phyloP scores from a whole-genome alignment of 768 basidiomycete genomes.

The Leccinum aurantiacum region DNA sequence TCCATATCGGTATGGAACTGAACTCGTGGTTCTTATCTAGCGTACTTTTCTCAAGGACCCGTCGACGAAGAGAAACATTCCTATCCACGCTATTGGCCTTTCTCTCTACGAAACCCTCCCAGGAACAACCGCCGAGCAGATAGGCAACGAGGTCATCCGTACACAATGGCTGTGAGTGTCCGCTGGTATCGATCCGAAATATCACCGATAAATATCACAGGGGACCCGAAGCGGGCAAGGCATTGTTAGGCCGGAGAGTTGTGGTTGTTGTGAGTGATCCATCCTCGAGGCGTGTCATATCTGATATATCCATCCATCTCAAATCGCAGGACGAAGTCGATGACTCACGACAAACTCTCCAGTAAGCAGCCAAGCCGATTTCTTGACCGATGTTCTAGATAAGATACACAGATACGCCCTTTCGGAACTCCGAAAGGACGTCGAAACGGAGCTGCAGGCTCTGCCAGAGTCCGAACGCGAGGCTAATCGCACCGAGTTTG shows the following conservation, averaged over 20 bases:
- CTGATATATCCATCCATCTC: slow-evolving; percentile 8
- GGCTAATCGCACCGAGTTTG: slow-evolving; percentile 78
- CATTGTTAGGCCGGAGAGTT: slow-evolving; percentile 75
- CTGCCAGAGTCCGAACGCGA: slow-evolving; percentile 75
- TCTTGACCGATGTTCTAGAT: slow-evolving; percentile 3
- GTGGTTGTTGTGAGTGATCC: slow-evolving; percentile 71
- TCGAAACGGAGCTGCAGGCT: slow-evolving; percentile 63
- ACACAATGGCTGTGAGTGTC: slow-evolving; percentile 91
- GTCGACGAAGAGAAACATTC: slow-evolving; percentile 71
- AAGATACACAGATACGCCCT: slow-evolving; percentile 71
- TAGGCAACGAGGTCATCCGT: slow-evolving; percentile 83
- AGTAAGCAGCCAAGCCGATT: slow-evolving; percentile 47
- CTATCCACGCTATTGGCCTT: slow-evolving; percentile 95
- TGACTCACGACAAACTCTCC: slow-evolving; percentile 84
- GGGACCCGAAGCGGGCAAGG: slow-evolving; percentile 63
- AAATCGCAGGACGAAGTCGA: slow-evolving; percentile 76
- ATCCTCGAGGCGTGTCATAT: slow-evolving; percentile 9
- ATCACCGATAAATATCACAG: slow-evolving; percentile 33
- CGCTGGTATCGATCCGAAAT: slow-evolving; percentile 1
- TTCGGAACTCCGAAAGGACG: slow-evolving; percentile 85
- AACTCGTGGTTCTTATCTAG: slow-evolving; percentile 34
- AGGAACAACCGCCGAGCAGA: slow-evolving; percentile 67
- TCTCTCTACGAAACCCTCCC: slow-evolving; percentile 91
- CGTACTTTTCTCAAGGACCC: slow-evolving; percentile 82
- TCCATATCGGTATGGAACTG: neutral